phyloP scores from a whole-genome alignment of 352 stramenopile genomes.

The Globisporangium yorkense region DNA sequence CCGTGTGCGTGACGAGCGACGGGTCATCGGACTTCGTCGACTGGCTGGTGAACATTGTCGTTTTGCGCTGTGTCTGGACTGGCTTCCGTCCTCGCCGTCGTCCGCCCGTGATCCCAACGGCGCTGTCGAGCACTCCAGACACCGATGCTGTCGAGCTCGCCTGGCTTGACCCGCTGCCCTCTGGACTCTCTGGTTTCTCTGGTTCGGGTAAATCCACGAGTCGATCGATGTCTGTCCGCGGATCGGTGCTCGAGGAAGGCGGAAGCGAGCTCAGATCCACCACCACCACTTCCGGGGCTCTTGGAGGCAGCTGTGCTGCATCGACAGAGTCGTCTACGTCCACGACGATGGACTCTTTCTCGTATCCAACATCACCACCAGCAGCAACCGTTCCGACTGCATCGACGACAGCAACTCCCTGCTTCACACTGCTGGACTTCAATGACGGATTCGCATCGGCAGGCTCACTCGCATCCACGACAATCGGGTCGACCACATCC shows the following conservation, averaged over 20 bases:
- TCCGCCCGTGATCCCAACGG: not conserved
- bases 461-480: too few species aligned
- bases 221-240: too few species aligned
- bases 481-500: too few species aligned
- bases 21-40: not conserved
- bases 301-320: not conserved
- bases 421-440: not conserved
- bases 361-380: not conserved
- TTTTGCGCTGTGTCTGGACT: constrained; percentile 6
- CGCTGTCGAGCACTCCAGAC: not conserved
- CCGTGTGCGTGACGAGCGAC: not conserved
- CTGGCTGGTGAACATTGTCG: not conserved
- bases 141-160: not conserved
- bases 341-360: not conserved
- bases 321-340: not conserved
- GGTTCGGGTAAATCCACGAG: not conserved
- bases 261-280: not conserved
- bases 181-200: not conserved
- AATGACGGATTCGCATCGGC: too few species aligned
- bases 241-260: not conserved
- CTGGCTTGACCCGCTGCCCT: not conserved
- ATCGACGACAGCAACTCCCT: not conserved
- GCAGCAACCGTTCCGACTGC: not conserved
- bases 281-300: not conserved
- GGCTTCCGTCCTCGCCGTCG: constrained; percentile 13